Conservation (phyloP, 1,139 yeast species). For the Pichia sp. region DNA sequence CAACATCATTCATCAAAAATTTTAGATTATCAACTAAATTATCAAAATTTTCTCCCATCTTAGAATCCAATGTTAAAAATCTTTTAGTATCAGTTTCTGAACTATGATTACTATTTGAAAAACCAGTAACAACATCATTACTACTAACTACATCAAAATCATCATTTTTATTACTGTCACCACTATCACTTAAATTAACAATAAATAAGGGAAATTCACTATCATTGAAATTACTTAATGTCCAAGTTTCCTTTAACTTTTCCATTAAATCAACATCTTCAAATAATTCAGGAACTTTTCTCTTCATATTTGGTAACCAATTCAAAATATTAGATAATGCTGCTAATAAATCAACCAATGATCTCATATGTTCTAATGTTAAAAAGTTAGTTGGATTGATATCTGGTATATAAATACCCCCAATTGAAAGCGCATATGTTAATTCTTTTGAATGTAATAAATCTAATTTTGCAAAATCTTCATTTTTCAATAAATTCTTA, state of each 20-base stretch:
- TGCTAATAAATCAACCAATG: slow-evolving; percentile 43
- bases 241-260: slow-evolving; percentile 28
- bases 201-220: slow-evolving; percentile 15
- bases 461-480: not conserved
- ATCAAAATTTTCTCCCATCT: slow-evolving; percentile 12
- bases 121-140: not conserved
- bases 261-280: slow-evolving; percentile 15
- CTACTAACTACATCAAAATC: slow-evolving; percentile 21
- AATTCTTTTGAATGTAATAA: slow-evolving; percentile 19
- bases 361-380: slow-evolving; percentile 33
- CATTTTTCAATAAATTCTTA: slow-evolving; percentile 10
- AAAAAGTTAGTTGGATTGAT: slow-evolving; percentile 21
- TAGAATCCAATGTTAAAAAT: slow-evolving; percentile 12
- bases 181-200: slow-evolving; percentile 21
- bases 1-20: slow-evolving; percentile 14
- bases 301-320: slow-evolving; percentile 50
- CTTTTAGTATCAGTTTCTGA: slow-evolving; percentile 5
- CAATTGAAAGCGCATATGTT: slow-evolving; percentile 18
- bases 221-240: slow-evolving; percentile 15
- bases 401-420: slow-evolving; percentile 15
- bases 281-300: slow-evolving; percentile 36
- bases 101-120: not conserved
- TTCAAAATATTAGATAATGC: slow-evolving; percentile 44
- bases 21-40: slow-evolving; percentile 6
- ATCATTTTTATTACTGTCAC: slow-evolving; percentile 27